These are phyloP conservation scores for Schoenoplectus triqueter DNA, from an alignment of 202 grass and related monocot genomes.

Conservation along the genomic window DNA sequence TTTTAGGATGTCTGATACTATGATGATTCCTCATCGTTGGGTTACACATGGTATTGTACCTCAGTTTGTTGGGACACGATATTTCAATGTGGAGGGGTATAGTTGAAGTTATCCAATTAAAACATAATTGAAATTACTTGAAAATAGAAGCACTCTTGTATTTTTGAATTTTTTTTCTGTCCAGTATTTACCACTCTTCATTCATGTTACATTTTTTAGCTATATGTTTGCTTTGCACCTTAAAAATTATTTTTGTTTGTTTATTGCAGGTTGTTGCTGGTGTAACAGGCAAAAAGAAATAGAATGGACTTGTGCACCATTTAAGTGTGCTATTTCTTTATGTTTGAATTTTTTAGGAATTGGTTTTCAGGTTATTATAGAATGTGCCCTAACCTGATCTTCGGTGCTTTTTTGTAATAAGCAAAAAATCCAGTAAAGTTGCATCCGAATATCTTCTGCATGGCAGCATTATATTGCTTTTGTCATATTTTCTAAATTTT, in stretches of 20 bases:
- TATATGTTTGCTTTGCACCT: neutral
- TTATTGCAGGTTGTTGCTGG: conserved; percentile 57
- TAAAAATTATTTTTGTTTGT: neutral
- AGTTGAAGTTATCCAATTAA: neutral
- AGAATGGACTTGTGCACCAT: conserved; percentile 7
- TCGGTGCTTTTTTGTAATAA: conserved; percentile 37
- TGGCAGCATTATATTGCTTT: neutral
- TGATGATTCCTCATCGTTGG: neutral
- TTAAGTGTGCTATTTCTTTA: conserved; percentile 21
- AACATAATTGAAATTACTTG: neutral
- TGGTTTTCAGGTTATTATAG: neutral
- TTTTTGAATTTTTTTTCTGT: neutral
- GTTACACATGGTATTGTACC: neutral
- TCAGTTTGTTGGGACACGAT: neutral
- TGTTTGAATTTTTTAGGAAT: conserved; percentile 7
- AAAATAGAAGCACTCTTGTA: neutral
- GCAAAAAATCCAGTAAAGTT: conserved; percentile 16
- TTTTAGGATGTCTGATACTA: neutral
- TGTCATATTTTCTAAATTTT: neutral
- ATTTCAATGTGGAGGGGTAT: neutral
- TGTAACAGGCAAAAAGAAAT: conserved; percentile 48
- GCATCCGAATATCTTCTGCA: neutral
- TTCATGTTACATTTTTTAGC: conserved; percentile 2
- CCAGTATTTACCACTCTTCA: neutral
- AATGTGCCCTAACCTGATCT: conserved; percentile 24